Base-by-base conservation (phyloP, 2,329 filamentous ascomycete genomes). In the Fusarium xylarioides region DNA sequence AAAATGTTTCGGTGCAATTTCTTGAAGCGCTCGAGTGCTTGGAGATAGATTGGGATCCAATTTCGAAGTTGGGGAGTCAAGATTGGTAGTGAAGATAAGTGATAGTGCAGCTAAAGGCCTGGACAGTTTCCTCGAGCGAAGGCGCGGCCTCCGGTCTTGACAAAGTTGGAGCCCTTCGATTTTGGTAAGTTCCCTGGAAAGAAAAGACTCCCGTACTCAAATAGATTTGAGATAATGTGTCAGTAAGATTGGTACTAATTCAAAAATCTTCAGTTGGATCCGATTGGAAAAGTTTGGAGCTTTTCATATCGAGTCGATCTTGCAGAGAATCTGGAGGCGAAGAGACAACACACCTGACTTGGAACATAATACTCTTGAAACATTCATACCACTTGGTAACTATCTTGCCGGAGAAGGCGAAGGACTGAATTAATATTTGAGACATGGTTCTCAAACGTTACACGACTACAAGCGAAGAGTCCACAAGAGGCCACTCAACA, bases 361-460 rank as follows among this genome's bases (percentile, higher is more conserved):
- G 53, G 62, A 47, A 70, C 70, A 78, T 74, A 57, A 66, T 71
- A 69, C 23, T 63, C 63, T 76, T 73, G 77, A 79, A 76, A 78
- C 79, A 79, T 64, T 32, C 46, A 43, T 66, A 59, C 58, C 60
- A 70, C 54, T 71, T 58, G 40, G 58, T 64, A 63, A 66, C 63
- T 70, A 49, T 60, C 67, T 70, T 63, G 66, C 61, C 67, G 53
- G 61, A 62, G 61, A 62, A 76, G 74, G 73, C 62, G 61, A 71
- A 68, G 65, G 66, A 72, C 71, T 59, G 75, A 76, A 76, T 79
- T 78, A 70, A 76, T 80, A 79, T 77, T 79, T 78, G 78, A 80
- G 78, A 80, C 79, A 80, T 76, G 59, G 49, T 37, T 54, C 66
- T 66, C 54, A 66, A 50, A 53, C 30, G 77, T 80, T 70, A 73